Conservation (phyloP, 371 early-diverging fungal genomes). For the Gilbertella persicaria region DNA sequence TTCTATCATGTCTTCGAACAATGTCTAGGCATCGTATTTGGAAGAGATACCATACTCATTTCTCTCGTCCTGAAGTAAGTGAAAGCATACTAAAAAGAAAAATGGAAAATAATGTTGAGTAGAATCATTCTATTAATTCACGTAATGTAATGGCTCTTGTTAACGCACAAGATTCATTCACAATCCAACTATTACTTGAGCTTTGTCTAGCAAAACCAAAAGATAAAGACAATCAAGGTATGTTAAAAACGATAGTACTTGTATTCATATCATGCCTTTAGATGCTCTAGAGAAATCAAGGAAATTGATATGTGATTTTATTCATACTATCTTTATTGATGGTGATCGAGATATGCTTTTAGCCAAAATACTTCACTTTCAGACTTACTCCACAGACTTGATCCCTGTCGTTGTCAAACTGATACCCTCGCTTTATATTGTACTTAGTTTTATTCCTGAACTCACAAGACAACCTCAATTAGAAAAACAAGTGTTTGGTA, state of each 20-base stretch:
- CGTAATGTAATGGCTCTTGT: constrained; percentile 53
- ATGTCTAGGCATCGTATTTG: constrained; percentile 49
- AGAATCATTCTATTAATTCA: constrained; percentile 34
- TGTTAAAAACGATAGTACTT: not conserved
- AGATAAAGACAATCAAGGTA: constrained; percentile 33
- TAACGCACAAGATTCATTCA: constrained; percentile 54
- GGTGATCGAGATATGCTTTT: constrained; percentile 52
- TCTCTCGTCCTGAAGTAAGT: constrained; percentile 20
- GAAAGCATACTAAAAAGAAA: not conserved
- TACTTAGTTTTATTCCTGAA: constrained; percentile 55
- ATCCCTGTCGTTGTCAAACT: constrained; percentile 56
- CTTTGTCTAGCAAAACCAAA: constrained; percentile 29
- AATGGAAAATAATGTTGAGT: too few species aligned
- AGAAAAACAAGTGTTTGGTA: constrained; percentile 55
- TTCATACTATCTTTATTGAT: constrained; percentile 60
- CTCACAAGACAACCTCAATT: constrained; percentile 48
- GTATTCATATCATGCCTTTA: not conserved
- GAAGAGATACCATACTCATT: constrained; percentile 39
- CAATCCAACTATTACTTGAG: constrained; percentile 57
- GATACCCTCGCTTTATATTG: constrained; percentile 58
- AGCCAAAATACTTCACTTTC: constrained; percentile 64
- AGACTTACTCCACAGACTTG: constrained; percentile 57
- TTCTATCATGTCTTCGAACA: constrained; percentile 39
- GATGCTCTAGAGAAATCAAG: constrained; percentile 42
- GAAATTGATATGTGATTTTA: constrained; percentile 50